Evolutionary conservation across 1,139 yeast genomes (phyloP).

Genomic region (Candida sanyaensis): DNA sequence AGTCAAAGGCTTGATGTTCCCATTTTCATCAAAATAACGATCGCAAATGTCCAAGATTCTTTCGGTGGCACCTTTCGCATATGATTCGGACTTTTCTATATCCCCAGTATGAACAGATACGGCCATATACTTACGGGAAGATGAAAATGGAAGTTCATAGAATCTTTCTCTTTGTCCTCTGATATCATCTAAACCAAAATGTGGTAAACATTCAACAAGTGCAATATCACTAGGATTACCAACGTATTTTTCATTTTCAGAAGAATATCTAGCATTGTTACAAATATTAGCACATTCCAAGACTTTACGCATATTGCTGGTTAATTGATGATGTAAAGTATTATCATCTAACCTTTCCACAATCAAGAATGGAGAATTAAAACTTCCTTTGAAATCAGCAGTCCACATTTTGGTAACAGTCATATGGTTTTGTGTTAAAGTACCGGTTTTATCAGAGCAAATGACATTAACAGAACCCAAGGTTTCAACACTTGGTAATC

Average conservation of each 20-base stretch:
- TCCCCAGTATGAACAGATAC: slow-evolving; percentile 65
- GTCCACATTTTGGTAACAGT: slow-evolving; percentile 89
- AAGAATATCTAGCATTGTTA: slow-evolving; percentile 74
- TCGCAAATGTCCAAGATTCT: slow-evolving; percentile 65
- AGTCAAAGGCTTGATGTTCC: slow-evolving; percentile 54
- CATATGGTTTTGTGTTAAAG: slow-evolving; percentile 92
- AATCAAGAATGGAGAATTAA: slow-evolving; percentile 46
- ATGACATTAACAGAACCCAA: slow-evolving; percentile 93
- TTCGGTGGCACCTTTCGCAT: slow-evolving; percentile 90
- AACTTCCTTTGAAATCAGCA: slow-evolving; percentile 62
- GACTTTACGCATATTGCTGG: slow-evolving; percentile 54
- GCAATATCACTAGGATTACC: slow-evolving; percentile 98
- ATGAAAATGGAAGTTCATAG: slow-evolving; percentile 82
- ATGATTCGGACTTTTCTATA: slow-evolving; percentile 54
- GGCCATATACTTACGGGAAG: slow-evolving; percentile 88
- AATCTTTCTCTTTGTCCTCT: slow-evolving; percentile 61
- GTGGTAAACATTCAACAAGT: slow-evolving; percentile 68
- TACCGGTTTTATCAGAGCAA: slow-evolving; percentile 95
- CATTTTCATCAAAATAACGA: slow-evolving; percentile 58
- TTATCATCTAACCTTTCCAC: slow-evolving; percentile 47
- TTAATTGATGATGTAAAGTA: slow-evolving; percentile 44
- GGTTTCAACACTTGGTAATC: slow-evolving; percentile 94
- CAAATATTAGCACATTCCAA: slow-evolving; percentile 76
- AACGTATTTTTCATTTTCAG: slow-evolving; percentile 68
- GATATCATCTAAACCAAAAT: slow-evolving; percentile 70